Percentiles rank a stretch among this genome's conserved stretches.
phyloP scores from a whole-genome alignment of 83 land plant genomes.

The Thuja plicata region DNA sequence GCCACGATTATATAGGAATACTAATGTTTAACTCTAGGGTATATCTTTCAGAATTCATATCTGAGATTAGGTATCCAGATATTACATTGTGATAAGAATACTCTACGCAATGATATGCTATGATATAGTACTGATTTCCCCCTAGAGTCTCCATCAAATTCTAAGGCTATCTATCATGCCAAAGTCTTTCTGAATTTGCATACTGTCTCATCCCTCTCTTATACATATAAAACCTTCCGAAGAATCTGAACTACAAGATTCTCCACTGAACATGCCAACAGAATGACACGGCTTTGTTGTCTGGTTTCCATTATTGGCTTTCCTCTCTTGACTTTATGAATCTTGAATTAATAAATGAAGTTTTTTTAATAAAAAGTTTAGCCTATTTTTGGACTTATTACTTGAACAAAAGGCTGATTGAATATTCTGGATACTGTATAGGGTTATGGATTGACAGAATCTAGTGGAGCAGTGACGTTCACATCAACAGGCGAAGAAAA shows the following conservation, averaged over 20 bases:
- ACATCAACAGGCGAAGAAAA: slow-evolving; percentile 8
- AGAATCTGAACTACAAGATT: too few relatives aligned
- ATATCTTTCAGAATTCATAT: background rate
- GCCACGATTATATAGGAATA: background rate
- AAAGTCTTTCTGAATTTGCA: background rate
- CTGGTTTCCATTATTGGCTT: background rate
- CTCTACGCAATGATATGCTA: background rate
- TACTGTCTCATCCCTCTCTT: background rate
- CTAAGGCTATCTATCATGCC: background rate
- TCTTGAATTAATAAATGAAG: background rate
- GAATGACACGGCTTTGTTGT: background rate
- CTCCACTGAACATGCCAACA: background rate
- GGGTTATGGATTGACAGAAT: slow-evolving; percentile 57
- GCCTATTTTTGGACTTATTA: background rate
- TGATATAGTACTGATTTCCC: background rate
- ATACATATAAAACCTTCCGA: background rate
- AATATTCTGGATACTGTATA: background rate
- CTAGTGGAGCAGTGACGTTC: slow-evolving; percentile 26
- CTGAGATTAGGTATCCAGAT: background rate
- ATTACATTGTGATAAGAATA: background rate
- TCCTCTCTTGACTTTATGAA: background rate
- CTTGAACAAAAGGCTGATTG: background rate
- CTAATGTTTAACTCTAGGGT: background rate
- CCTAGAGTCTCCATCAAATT: background rate
- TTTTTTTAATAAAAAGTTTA: background rate